Percentiles rank a stretch among this genome's conserved stretches.
Evolutionary conservation across 768 basidiomycete genomes (phyloP).

Genomic region (Kwoniella mangroviensis): DNA sequence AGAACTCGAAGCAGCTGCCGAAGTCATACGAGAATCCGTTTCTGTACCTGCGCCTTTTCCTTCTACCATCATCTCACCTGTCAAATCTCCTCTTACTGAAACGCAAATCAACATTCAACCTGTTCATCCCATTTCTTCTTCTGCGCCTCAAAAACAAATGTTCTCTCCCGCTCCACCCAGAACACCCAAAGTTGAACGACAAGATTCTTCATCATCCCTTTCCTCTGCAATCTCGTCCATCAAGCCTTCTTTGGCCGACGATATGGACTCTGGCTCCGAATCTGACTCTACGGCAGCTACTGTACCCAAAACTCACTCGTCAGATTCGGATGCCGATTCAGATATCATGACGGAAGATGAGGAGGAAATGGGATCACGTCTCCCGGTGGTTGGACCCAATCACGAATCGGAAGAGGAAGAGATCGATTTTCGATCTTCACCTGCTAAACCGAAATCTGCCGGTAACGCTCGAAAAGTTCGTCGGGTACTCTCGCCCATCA

Average conservation of each 20-base stretch:
- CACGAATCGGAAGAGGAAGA: constrained; percentile 2
- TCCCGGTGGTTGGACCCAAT: background rate
- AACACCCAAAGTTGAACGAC: constrained; percentile 8
- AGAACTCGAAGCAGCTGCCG: background rate
- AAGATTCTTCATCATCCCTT: constrained; percentile 28
- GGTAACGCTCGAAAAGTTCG: constrained; percentile 13
- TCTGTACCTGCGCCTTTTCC: background rate
- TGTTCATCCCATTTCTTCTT: background rate
- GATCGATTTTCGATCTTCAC: background rate
- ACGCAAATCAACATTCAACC: background rate
- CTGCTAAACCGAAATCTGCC: background rate
- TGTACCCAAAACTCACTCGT: constrained; percentile 30
- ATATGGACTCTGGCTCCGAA: constrained; percentile 32
- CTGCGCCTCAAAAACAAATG: background rate
- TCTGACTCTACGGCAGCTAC: constrained; percentile 47
- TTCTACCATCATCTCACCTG: background rate
- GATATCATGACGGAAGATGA: constrained; percentile 10
- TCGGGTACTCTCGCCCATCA: constrained; percentile 25
- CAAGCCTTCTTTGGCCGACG: constrained; percentile 15
- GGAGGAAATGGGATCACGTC: background rate
- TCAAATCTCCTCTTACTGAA: background rate
- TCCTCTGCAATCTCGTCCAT: constrained; percentile 22
- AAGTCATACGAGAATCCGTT: background rate
- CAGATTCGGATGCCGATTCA: constrained; percentile 27
- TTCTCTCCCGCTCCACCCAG: background rate